phyloP scores from a whole-genome alignment of 768 basidiomycete genomes.

The Arthromyces matolae region DNA sequence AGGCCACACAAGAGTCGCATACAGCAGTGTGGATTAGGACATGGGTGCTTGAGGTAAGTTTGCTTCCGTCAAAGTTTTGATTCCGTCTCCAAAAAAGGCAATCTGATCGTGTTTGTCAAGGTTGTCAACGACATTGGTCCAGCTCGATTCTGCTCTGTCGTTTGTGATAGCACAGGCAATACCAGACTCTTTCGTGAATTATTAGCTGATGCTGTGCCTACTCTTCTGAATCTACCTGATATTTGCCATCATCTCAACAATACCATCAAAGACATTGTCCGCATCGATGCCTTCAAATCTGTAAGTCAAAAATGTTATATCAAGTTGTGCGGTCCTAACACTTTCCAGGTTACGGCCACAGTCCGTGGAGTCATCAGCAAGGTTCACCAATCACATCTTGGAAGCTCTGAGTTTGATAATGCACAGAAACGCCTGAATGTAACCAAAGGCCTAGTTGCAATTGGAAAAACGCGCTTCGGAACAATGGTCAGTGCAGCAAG shows the following conservation, averaged over 20 bases:
- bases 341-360: conserved; percentile 11
- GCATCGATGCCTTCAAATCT: conserved; percentile 18
- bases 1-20: conserved; percentile 25
- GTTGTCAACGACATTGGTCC: conserved; percentile 16
- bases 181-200: conserved; percentile 14
- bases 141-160: conserved; percentile 17
- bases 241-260: conserved; percentile 23
- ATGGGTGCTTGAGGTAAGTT: conserved; percentile 5
- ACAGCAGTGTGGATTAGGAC: conserved; percentile 22
- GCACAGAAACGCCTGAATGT: conserved; percentile 10
- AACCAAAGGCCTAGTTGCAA: conserved; percentile 16
- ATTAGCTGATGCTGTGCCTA: conserved; percentile 12
- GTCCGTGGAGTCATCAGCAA: conserved; percentile 18
- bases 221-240: conserved; percentile 20
- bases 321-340: too few relatives aligned
- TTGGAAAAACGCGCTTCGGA: conserved; percentile 12
- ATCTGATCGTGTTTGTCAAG: too few relatives aligned
- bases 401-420: conserved; percentile 10
- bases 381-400: conserved; percentile 20
- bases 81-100: not conserved
- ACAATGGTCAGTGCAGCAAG: conserved; percentile 13
- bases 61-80: not conserved
- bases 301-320: too few relatives aligned
- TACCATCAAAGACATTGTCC: conserved; percentile 22
- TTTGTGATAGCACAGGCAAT: conserved; percentile 28